Base-by-base conservation (phyloP, 2,329 filamentous ascomycete species). In the Sclerotinia spermophila region DNA sequence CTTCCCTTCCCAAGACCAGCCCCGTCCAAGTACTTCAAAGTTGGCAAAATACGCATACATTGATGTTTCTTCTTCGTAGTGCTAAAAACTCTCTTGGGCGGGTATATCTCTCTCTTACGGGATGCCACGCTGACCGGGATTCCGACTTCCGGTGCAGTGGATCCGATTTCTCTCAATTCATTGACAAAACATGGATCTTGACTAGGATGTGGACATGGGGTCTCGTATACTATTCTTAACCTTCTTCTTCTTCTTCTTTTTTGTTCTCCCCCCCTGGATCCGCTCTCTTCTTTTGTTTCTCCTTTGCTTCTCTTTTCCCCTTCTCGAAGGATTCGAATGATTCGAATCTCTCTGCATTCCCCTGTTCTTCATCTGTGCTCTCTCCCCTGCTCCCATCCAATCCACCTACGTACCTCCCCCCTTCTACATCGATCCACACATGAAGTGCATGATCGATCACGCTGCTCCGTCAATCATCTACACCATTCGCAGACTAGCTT, bases 201-300 rank as follows among this genome's bases (percentile, higher is more conserved):
- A 27, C 48, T 17, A n/a, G 48, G n/a, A 51, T 51, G n/a, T n/a
- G n/a, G n/a, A n/a, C n/a, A n/a, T n/a, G n/a, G 48, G 48, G 48
- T 51, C 48, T 44, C 59, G n/a, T 30, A 38, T 61, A 13, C 59
- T 61, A 61, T 61, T 61, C 59, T 44, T 61, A 61, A 61, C 59
- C 40, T 35, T 33, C n/a, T 59, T 6, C 17, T 40, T 59, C 56
- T 7, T n/a, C 56, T 51, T 51, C 27, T 27, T 24, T 51, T 51
- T 51, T n/a, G 17, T 51, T 7, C 48, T 27, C 24, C n/a, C n/a
- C n/a, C n/a, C n/a, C n/a, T 17, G 27, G 15, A 19, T n/a, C 53
- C 27, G 17, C 24, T 15, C n/a, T 10, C 27, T 33, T 24, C 15
- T 55, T 15, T 59, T 21, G 8, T 51, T 24, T 13, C 33, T 59